These are phyloP conservation scores for Helotiales sp. DNA, from an alignment of 2,329 filamentous ascomycete species.

Conservation along the genomic window DNA sequence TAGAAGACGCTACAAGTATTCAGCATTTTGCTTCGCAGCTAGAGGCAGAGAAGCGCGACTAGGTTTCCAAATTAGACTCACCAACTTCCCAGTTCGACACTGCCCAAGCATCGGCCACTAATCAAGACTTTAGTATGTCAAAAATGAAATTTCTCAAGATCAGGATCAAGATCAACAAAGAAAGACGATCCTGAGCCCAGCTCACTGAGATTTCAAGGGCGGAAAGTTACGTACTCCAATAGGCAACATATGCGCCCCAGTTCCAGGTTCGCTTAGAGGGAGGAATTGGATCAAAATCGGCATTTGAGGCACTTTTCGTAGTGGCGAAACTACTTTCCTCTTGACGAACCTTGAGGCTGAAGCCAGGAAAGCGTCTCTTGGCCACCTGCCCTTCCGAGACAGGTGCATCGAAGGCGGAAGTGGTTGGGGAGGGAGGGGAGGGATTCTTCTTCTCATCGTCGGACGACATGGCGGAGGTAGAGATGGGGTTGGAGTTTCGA, in stretches of 20 bases:
- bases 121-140: too few relatives aligned
- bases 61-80: constrained; percentile 11
- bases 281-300: constrained; percentile 32
- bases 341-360: constrained; percentile 27
- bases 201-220: too few relatives aligned
- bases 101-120: constrained; percentile 31
- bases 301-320: constrained; percentile 24
- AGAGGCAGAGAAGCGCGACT: too few relatives aligned
- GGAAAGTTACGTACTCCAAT: too few relatives aligned
- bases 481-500: background rate
- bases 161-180: too few relatives aligned
- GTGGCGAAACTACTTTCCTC: constrained; percentile 31
- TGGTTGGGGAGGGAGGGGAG: constrained; percentile 20
- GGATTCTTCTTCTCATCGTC: constrained; percentile 25
- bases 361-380: constrained; percentile 22
- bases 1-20: constrained; percentile 27
- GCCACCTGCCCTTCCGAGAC: constrained; percentile 23
- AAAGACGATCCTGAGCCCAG: too few relatives aligned
- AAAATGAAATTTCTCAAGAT: too few relatives aligned
- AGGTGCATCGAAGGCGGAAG: constrained; percentile 19
- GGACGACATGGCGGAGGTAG: background rate
- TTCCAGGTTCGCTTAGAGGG: constrained; percentile 28
- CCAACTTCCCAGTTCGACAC: constrained; percentile 32
- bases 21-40: constrained; percentile 14
- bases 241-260: constrained; percentile 27